Evolutionary conservation across 2,329 filamentous ascomycete genomes (phyloP).

Genomic region (Mollisiaceae sp.): DNA sequence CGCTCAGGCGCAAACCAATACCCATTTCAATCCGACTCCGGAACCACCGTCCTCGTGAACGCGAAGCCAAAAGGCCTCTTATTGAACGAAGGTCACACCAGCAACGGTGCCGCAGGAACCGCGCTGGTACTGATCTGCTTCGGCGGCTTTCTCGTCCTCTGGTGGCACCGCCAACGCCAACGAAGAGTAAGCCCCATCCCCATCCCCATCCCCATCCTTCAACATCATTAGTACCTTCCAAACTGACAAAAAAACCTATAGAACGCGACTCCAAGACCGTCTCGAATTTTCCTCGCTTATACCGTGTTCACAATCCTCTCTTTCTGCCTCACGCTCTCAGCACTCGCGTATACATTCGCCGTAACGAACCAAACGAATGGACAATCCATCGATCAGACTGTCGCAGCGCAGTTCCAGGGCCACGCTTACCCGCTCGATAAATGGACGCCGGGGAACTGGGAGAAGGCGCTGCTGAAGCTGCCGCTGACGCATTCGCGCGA

Average conservation of each 20-base stretch:
- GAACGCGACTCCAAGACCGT: conserved; percentile 16
- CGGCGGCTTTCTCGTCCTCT: conserved; percentile 24
- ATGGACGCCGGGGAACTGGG: conserved; percentile 31
- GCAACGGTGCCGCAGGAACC: conserved; percentile 29
- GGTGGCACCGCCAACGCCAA: conserved; percentile 15
- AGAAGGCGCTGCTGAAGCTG: conserved; percentile 25
- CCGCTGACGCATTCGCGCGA: conserved; percentile 18
- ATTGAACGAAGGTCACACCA: conserved; percentile 28
- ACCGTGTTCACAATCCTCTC: conserved; percentile 26
- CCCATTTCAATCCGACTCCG: conserved; percentile 16
- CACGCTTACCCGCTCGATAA: conserved; percentile 24
- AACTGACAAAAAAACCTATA: background rate
- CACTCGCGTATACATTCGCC: conserved; percentile 27
- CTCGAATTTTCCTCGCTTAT: conserved; percentile 21
- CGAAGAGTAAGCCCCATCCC: conserved; percentile 14
- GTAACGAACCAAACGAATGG: conserved; percentile 26
- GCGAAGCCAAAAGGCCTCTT: conserved; percentile 25
- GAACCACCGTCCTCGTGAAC: conserved; percentile 15
- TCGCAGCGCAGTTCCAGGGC: conserved; percentile 22
- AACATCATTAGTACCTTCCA: too few species aligned
- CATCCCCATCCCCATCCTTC: too few species aligned
- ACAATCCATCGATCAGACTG: conserved; percentile 18
- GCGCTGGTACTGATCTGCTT: conserved; percentile 28
- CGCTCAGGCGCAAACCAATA: conserved; percentile 35
- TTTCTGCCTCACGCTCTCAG: conserved; percentile 21